Evolutionary conservation across 2,329 filamentous ascomycete genomes (phyloP), one percentile per base, ranked within the genome.

Genomic region (Daldinia eschscholtzii): DNA sequence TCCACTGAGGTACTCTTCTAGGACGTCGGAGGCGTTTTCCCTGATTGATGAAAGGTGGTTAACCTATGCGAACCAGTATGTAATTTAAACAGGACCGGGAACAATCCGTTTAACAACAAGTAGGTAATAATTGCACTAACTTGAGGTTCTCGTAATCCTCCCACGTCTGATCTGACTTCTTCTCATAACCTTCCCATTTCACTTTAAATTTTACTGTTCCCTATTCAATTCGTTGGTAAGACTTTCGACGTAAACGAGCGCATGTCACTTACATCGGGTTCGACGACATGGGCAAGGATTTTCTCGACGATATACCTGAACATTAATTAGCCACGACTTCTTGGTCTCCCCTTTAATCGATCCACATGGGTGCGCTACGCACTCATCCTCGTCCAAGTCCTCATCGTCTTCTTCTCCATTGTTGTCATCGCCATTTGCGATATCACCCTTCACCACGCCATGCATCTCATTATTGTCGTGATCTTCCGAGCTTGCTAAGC

Each of bases 121-220:
- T 52, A 42, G 42, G 6, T 53, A 15, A 30, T 12, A 72, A 85
- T 57, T 7, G 23, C n/a, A 64, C 57, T 66, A 79, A 89, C 87
- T 73, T 80, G 67, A 93, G 81, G 73, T 94, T 94, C 10, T 89
- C 88, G 73, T 93, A 90, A 0, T 91, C 90, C 77, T 96, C 93
- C 92, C 92, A 95, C 0, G 93, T 96, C 75, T 88, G 81, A 72
- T 96, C 93, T 0, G 82, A 79, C 68, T 89, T 88, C 68, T 89
- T 87, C 0, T 92, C 88, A 69, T 91, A 96, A 2, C 92, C 92
- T 71, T 92, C 88, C 93, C 93, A 96, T 75, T 95, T 94, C 39
- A 96, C 91, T 58, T 91, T 85, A 75, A 91, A 94, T 53, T 85
- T 84, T 0, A 89, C 75, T 4, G 78, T 77, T 20, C 86, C 87